Base-by-base conservation (phyloP, 805 yeast species). In the Zygoascus tannicola region DNA sequence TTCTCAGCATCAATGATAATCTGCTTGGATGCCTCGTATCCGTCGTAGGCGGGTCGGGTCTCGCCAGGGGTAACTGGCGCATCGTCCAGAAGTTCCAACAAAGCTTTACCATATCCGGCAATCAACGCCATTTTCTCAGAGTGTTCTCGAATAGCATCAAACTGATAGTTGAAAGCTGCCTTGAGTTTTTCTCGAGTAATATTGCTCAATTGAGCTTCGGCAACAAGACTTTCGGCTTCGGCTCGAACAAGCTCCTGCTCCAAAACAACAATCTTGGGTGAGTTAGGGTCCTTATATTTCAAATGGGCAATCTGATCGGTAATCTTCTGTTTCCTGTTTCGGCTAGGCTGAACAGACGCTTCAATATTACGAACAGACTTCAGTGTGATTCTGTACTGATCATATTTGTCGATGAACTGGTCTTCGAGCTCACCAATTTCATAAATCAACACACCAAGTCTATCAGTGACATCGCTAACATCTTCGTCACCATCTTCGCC, bases 221-320 rank as follows among this genome's bases (percentile, higher is more conserved):
- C 98, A 59, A 90, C 98, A 58, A 90, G 79, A 41, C 96, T 86
- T 73, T 92, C 97, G 54, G 97, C 97, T 75, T 90, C 98, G 42
- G 97, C 97, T 70, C 98, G 81, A 55, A 92, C 97, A 65, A 92
- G 78, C 71, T 92, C 97, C 73, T 92, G 97, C 75, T 90, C 98
- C 66, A 90, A 78, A 44, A 88, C 90, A 53, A 85, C 80, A 55
- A 90, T 84, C 75, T 90, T 90, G 66, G 96, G 94, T 44, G 96
- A 86, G 70, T 84, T 86, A 52, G 98, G 97, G 68, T 90, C 97
- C 76, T 90, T 90, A 76, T 92, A 92, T 74, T 92, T 92, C 70
- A 90, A 78, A 70, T 85, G 86, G 51, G 97, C 97, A 70, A 90
- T 90, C 72, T 88, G 88, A 68, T 90, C 96, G 54, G 97, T 87